Conservation (phyloP, 495 filamentous ascomycete genomes). For the Aeminium ludgeri region DNA sequence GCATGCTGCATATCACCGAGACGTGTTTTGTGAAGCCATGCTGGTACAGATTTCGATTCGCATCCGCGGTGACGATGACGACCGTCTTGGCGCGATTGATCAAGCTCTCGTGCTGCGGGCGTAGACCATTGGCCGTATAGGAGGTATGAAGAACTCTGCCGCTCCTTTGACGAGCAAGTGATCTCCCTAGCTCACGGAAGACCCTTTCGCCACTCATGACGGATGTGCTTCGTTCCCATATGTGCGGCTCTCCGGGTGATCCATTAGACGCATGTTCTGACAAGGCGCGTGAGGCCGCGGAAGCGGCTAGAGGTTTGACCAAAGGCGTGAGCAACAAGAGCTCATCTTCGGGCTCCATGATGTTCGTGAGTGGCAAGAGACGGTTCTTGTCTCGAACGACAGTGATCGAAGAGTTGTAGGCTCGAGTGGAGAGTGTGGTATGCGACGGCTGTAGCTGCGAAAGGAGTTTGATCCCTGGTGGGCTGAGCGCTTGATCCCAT, state of each 20-base stretch:
- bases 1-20: constrained; percentile 79
- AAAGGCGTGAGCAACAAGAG: constrained; percentile 67
- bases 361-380: constrained; percentile 57
- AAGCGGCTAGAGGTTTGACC: constrained; percentile 72
- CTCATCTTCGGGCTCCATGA: constrained; percentile 66
- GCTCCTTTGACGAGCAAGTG: constrained; percentile 60
- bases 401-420: constrained; percentile 74
- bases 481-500: constrained; percentile 71
- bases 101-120: constrained; percentile 75
- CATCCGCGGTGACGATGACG: constrained; percentile 76
- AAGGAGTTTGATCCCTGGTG: constrained; percentile 51
- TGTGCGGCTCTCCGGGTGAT: constrained; percentile 34
- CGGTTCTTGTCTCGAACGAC: constrained; percentile 70
- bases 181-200: constrained; percentile 67
- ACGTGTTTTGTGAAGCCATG: constrained; percentile 85
- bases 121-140: constrained; percentile 76
- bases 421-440: constrained; percentile 56
- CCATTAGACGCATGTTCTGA: constrained; percentile 28
- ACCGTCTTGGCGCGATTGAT: constrained; percentile 75
- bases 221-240: constrained; percentile 42
- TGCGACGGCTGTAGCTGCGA: constrained; percentile 67
- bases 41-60: constrained; percentile 78
- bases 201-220: constrained; percentile 78
- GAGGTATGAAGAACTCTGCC: constrained; percentile 78
- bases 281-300: constrained; percentile 44